Conservation (phyloP, 2,329 filamentous ascomycete genomes). For the Alternaria sp. region DNA sequence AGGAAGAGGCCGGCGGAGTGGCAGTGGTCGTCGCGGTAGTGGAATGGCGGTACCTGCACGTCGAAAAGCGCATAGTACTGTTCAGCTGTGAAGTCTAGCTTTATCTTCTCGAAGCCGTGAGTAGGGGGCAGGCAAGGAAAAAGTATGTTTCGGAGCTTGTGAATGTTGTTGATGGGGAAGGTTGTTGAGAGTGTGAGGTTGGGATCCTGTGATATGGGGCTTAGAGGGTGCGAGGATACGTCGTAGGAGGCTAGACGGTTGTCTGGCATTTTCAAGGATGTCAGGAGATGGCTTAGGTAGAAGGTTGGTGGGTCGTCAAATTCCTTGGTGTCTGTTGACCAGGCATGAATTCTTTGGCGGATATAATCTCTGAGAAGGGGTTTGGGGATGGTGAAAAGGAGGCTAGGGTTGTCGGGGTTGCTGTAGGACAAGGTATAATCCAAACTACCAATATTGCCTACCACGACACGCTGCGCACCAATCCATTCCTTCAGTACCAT, state of each 20-base stretch:
- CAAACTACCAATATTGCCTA: neutral
- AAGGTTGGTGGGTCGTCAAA: conserved; percentile 17
- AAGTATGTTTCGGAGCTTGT: neutral
- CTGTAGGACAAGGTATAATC: neutral
- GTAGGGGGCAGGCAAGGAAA: neutral
- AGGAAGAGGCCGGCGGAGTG: conserved; percentile 13
- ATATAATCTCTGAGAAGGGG: neutral
- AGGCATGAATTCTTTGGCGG: neutral
- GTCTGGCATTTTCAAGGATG: neutral
- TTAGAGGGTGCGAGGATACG: neutral
- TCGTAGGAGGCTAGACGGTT: neutral
- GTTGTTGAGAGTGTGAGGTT: neutral
- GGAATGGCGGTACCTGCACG: conserved; percentile 21
- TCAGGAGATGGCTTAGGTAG: conserved; percentile 8
- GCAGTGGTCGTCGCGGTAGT: neutral
- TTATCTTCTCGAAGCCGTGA: conserved; percentile 24
- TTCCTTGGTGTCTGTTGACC: conserved; percentile 11
- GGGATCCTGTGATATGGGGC: neutral
- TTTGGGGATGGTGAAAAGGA: neutral
- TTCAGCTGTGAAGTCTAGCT: conserved; percentile 14
- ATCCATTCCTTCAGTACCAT: neutral
- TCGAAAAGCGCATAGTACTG: conserved; percentile 26
- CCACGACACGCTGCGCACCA: neutral
- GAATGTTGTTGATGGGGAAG: neutral
- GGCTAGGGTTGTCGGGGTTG: neutral